These are phyloP conservation scores for Asterophora parasitica DNA, from an alignment of 768 basidiomycete genomes.

Conservation along the genomic window DNA sequence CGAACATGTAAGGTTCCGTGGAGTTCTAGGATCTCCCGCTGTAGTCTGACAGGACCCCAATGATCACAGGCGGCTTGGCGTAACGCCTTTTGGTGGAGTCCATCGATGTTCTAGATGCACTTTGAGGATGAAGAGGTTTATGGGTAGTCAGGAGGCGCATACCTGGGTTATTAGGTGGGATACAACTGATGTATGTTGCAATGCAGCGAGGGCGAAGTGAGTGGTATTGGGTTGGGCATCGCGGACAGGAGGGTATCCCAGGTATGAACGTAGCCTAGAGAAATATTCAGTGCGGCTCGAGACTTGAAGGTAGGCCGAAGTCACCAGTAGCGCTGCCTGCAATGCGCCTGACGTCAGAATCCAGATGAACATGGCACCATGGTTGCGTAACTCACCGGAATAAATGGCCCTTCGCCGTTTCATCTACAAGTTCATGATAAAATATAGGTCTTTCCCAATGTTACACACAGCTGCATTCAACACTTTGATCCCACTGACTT, in stretches of 20 bases:
- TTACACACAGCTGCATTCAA: slow-evolving; percentile 4
- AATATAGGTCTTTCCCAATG: slow-evolving; percentile 51
- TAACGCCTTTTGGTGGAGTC: slow-evolving; percentile 82
- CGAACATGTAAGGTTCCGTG: slow-evolving; percentile 83
- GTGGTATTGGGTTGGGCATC: slow-evolving; percentile 83
- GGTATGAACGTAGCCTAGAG: slow-evolving; percentile 62
- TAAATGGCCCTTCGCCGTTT: slow-evolving; percentile 57
- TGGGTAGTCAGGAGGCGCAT: slow-evolving; percentile 9
- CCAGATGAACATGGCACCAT: not conserved
- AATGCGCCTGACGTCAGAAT: not conserved
- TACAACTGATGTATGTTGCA: slow-evolving; percentile 64
- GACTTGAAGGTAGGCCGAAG: slow-evolving; percentile 16
- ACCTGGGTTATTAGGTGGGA: slow-evolving; percentile 74
- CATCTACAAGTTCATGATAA: slow-evolving; percentile 80
- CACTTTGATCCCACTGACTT: slow-evolving; percentile 41
- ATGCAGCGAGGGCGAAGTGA: slow-evolving; percentile 80
- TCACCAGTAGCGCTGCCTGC: slow-evolving; percentile 81
- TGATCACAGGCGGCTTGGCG: slow-evolving; percentile 22
- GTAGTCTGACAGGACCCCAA: slow-evolving; percentile 35
- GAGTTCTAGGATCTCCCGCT: slow-evolving; percentile 63
- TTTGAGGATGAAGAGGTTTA: too few species aligned
- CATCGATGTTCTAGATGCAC: slow-evolving; percentile 78
- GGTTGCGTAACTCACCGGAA: not conserved
- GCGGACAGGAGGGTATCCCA: slow-evolving; percentile 87
- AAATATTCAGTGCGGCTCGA: slow-evolving; percentile 9